phyloP scores from a whole-genome alignment of 1,284 basidiomycete genomes.

The Microbotryum scabiosae region DNA sequence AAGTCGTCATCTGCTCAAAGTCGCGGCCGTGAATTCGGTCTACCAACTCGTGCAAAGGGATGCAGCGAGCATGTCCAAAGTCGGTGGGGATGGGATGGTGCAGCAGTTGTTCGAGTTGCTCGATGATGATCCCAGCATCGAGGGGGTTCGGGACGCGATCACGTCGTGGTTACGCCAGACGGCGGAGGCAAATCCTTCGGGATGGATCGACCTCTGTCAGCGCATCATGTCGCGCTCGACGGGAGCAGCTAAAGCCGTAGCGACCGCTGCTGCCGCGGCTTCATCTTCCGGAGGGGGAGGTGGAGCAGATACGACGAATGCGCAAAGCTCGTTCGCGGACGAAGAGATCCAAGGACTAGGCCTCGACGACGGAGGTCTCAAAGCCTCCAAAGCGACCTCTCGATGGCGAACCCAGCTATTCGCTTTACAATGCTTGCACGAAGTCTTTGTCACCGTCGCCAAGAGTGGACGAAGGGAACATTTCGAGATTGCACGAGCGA shows the following conservation, averaged over 20 bases:
- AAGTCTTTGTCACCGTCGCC: slow-evolving; percentile 70
- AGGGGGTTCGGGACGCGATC: slow-evolving; percentile 88
- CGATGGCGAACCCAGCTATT: slow-evolving; percentile 97
- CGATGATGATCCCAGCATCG: slow-evolving; percentile 87
- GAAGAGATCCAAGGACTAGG: slow-evolving; percentile 36
- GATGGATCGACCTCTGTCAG: slow-evolving; percentile 97
- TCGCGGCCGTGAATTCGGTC: slow-evolving; percentile 87
- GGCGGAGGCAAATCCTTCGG: slow-evolving; percentile 80
- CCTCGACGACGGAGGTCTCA: slow-evolving; percentile 13
- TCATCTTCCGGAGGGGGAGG: background rate
- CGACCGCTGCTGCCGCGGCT: slow-evolving; percentile 47
- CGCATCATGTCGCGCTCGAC: slow-evolving; percentile 72
- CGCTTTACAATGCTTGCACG: slow-evolving; percentile 83
- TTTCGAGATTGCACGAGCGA: slow-evolving; percentile 60
- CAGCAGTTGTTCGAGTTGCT: slow-evolving; percentile 91
- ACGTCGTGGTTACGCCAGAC: slow-evolving; percentile 94
- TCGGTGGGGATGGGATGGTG: slow-evolving; percentile 88
- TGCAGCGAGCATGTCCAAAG: slow-evolving; percentile 77
- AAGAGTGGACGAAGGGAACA: slow-evolving; percentile 69
- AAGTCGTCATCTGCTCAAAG: slow-evolving; percentile 66
- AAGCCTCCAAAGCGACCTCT: slow-evolving; percentile 42
- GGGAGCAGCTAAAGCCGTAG: background rate
- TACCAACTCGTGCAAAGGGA: slow-evolving; percentile 97
- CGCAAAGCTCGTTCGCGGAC: slow-evolving; percentile 20
- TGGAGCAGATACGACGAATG: background rate